Evolutionary conservation across 78 protist species (phyloP).

Genomic region (Cavenderia fasciculata): DNA sequence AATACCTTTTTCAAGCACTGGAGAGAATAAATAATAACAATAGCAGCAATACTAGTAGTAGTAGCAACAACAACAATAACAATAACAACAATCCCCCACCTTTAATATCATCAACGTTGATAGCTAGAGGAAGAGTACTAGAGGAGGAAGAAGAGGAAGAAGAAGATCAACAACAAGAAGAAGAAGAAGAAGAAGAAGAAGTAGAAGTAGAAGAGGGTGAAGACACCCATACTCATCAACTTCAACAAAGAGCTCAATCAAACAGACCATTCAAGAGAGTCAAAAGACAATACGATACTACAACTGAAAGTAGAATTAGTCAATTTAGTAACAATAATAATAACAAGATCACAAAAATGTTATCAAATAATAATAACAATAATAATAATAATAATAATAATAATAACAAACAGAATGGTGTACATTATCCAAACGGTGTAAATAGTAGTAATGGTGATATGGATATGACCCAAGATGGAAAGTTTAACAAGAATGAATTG

Average conservation of each 20-base stretch:
- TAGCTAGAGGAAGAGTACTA: neutral
- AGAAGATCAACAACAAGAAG: neutral
- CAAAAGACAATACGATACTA: neutral
- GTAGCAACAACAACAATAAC: too few species aligned
- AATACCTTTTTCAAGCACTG: too few species aligned
- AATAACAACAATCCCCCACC: too few species aligned
- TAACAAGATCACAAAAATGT: too few species aligned
- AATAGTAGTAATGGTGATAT: neutral
- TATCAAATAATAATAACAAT: too few species aligned
- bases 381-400: too few species aligned
- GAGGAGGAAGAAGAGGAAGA: neutral
- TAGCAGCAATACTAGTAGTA: too few species aligned
- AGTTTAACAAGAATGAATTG: conserved; percentile 39
- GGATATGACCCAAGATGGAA: neutral
- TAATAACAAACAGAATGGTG: neutral
- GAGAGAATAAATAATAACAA: too few species aligned
- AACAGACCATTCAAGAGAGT: conserved; percentile 4
- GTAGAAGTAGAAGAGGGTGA: neutral
- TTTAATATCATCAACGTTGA: too few species aligned
- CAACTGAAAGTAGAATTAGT: too few species aligned
- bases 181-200: neutral
- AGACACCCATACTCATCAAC: too few species aligned
- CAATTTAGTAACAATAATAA: too few species aligned
- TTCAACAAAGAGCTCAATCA: neutral
- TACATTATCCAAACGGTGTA: neutral